Evolutionary conservation across 179 eudicot species (phyloP), one percentile per base, ranked within the genome.

Genomic region (Beta lomatogona): DNA sequence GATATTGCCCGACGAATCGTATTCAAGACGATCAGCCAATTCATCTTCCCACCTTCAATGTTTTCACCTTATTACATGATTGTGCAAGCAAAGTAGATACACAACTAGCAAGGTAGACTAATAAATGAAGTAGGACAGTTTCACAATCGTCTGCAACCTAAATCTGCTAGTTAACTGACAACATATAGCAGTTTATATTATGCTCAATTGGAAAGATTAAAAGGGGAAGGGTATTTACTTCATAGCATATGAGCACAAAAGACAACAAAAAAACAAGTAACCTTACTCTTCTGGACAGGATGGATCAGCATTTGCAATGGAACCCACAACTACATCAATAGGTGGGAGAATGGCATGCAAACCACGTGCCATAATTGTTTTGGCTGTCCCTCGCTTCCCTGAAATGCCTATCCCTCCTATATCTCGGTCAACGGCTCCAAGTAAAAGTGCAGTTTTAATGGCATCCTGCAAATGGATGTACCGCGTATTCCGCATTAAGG

Each of bases 331-430:
- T 11, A 91, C 98, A 81, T 96, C 99, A 82, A 95, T 96, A 61
- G 99, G 99, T 16, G 99, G 99, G 67, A 96, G 92, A 90, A 96
- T 88, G n/a, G 96, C 99, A 85, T 96, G 99, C 81, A 96, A 89
- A 55, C 99, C 99, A 70, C 99, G 97, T 46, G 99, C 94, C 99
- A 96, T 96, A 41, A 96, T 95, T 69, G 99, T 96, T 86, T 96
- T 96, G 21, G 99, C 99, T 16, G 99, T 96, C 85, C 99, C 99
- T 75, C 99, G 86, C 88, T 91, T 96, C 69, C 98, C 99, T 59
- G 96, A 94, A 64, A 96, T 94, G 54, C 97, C 98, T 81, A 96
- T 92, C 60, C 98, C 99, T 79, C 99, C 99, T 64, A 96, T 88
- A 83, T 92, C 97, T 74, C 99, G 92, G 86, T 96, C 99, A 84